Evolutionary conservation across 345 rosid species (phyloP).

Genomic region (Syzygium aromaticum): DNA sequence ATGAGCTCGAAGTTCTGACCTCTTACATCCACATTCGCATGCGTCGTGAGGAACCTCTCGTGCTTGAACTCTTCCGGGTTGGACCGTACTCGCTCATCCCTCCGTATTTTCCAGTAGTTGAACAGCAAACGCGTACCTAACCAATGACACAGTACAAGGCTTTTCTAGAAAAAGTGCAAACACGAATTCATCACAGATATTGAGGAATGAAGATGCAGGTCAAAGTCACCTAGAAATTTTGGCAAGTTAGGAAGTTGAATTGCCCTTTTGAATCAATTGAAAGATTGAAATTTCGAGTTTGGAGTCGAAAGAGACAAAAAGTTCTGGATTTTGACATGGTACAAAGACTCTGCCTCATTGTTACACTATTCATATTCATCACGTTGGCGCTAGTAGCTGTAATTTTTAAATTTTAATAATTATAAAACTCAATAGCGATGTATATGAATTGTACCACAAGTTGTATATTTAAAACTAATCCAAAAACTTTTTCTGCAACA

Average conservation of each 20-base stretch:
- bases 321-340: neutral
- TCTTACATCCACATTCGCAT: constrained; percentile 10
- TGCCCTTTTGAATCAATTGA: neutral
- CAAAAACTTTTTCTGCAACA: neutral
- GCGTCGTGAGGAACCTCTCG: constrained; percentile 23
- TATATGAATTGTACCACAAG: neutral
- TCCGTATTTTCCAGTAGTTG: constrained; percentile 22
- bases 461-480: neutral
- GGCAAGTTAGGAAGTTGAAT: neutral
- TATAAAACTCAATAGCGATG: neutral
- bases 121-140: constrained; percentile 19
- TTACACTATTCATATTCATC: neutral
- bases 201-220: neutral
- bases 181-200: neutral
- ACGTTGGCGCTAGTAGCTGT: neutral
- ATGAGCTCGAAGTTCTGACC: constrained; percentile 25
- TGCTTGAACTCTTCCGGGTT: constrained; percentile 15
- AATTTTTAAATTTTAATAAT: neutral
- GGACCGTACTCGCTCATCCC: constrained; percentile 12
- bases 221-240: neutral
- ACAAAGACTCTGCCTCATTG: neutral
- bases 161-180: neutral
- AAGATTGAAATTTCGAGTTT: neutral
- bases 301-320: neutral
- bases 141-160: neutral